Conservation (phyloP, 352 stramenopile species). For the Pythium rishiriense region DNA sequence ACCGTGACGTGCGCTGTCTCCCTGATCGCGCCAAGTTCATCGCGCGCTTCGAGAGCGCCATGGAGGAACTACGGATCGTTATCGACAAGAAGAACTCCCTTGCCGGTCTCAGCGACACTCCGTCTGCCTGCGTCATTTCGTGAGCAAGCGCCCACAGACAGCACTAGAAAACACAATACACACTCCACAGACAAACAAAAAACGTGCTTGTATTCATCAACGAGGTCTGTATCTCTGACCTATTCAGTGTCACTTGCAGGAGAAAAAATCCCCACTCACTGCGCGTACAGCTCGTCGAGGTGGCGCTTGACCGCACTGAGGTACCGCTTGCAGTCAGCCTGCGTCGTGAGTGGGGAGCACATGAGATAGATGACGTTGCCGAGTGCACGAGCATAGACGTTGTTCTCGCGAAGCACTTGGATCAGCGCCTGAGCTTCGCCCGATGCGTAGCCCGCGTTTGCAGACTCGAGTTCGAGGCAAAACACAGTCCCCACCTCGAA, state of each 20-base stretch:
- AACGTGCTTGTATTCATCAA: conserved; percentile 2
- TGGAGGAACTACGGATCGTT: conserved; percentile 62
- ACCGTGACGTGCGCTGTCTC: conserved; percentile 59
- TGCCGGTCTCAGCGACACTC: background rate
- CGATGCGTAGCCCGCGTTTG: conserved; percentile 65
- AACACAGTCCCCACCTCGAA: conserved; percentile 82
- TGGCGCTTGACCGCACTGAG: conserved; percentile 47
- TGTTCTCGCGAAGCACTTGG: conserved; percentile 52
- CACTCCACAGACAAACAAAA: no score
- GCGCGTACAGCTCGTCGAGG: conserved; percentile 41
- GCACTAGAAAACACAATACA: background rate
- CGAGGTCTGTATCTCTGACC: no score
- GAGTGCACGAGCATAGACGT: conserved; percentile 77
- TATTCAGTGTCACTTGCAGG: background rate
- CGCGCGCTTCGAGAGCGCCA: conserved; percentile 50
- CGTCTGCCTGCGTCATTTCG: conserved; percentile 29
- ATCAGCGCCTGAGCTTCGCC: conserved; percentile 66
- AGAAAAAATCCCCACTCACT: conserved; percentile 1
- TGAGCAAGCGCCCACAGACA: conserved; percentile 19
- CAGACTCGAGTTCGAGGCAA: conserved; percentile 66
- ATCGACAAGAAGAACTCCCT: conserved; percentile 51
- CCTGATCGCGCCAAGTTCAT: conserved; percentile 69
- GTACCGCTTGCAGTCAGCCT: conserved; percentile 61
- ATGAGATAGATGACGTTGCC: conserved; percentile 88
- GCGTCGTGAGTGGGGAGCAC: conserved; percentile 76